These are phyloP conservation scores for Spathaspora girioi DNA, from an alignment of 805 yeast species.

Conservation along the genomic window DNA sequence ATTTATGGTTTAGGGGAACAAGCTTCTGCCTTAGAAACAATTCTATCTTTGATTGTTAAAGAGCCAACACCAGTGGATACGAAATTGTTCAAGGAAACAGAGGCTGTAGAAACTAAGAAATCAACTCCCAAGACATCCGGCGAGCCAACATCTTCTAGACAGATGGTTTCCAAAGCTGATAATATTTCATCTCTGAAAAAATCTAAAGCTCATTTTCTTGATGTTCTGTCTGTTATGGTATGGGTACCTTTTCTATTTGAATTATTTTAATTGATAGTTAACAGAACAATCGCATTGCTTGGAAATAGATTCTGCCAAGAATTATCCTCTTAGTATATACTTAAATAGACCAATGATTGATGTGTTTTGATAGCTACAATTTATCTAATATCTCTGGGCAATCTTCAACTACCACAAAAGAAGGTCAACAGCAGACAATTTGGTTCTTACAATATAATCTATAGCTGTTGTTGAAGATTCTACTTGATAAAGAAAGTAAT, in stretches of 20 bases:
- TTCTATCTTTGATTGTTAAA: conserved; percentile 30
- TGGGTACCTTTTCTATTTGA: background rate
- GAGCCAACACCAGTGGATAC: background rate
- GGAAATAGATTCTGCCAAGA: no score
- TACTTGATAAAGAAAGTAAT: no score
- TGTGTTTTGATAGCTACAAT: no score
- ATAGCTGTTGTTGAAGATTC: no score
- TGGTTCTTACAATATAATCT: no score
- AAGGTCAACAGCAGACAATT: no score
- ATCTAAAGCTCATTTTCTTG: background rate
- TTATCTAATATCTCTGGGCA: no score
- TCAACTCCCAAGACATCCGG: background rate
- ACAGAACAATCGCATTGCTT: no score
- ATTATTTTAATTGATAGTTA: no score
- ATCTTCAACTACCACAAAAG: no score
- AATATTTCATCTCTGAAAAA: background rate
- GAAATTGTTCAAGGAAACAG: background rate
- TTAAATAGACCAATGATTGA: no score
- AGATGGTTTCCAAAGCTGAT: background rate
- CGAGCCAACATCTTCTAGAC: background rate
- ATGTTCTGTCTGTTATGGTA: background rate
- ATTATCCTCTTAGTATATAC: no score
- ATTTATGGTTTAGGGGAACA: conserved; percentile 82
- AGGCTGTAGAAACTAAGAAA: background rate
- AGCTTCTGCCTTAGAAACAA: conserved; percentile 67